A percentile compares a stretch with the other conserved stretches of the same genome.
These are phyloP conservation scores for Russula ochroleuca DNA, from an alignment of 768 basidiomycete species.

Conservation along the genomic window DNA sequence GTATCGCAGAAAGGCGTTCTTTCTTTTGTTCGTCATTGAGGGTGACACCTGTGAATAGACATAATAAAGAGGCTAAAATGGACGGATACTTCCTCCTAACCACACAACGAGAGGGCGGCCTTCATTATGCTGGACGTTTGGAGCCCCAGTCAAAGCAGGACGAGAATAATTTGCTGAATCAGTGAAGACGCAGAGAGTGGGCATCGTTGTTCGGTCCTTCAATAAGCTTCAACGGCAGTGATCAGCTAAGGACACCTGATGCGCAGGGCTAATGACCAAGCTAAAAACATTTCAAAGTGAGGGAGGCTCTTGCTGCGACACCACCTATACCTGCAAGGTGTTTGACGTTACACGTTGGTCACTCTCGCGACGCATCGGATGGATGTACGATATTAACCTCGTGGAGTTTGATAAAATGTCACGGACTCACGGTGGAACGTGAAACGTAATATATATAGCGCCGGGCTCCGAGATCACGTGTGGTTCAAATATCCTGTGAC, in stretches of 20 bases:
- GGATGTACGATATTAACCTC: too few relatives aligned
- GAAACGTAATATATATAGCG: too few relatives aligned
- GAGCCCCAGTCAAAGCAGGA: background rate
- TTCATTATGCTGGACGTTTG: background rate
- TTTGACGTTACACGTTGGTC: too few relatives aligned
- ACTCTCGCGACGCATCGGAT: too few relatives aligned
- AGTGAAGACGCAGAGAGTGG: background rate
- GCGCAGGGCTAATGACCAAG: background rate
- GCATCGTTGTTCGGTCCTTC: background rate
- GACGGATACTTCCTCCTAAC: too few relatives aligned
- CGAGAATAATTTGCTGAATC: background rate
- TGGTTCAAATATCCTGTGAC: too few relatives aligned
- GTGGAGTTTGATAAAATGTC: too few relatives aligned
- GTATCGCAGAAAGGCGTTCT: conserved; percentile 7
- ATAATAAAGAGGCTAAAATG: background rate
- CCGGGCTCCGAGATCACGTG: too few relatives aligned
- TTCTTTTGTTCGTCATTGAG: too few relatives aligned
- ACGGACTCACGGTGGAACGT: too few relatives aligned
- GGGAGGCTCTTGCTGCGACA: too few relatives aligned
- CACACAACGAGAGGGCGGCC: background rate
- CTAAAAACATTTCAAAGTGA: background rate
- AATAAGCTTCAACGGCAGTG: background rate
- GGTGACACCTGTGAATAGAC: conserved; percentile 10
- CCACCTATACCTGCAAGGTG: too few relatives aligned
- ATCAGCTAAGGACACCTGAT: background rate